phyloP scores from a whole-genome alignment of 2,329 filamentous ascomycete species.

The Neofusicoccum ribis region DNA sequence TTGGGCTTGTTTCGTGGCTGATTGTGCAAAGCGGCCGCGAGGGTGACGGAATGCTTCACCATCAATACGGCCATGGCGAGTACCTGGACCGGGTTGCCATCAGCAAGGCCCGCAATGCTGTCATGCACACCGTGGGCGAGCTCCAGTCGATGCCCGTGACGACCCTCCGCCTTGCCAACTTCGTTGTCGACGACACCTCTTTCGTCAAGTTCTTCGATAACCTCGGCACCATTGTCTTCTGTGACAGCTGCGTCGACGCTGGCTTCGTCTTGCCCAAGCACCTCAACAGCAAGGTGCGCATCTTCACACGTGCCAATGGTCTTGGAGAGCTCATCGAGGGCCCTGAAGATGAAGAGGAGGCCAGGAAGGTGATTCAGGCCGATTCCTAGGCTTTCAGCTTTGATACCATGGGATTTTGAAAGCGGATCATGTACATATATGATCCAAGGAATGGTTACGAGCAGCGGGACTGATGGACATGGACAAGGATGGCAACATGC shows the following conservation, averaged over 20 bases:
- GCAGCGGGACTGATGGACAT: not conserved
- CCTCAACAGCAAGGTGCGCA: not conserved
- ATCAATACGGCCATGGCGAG: slow-evolving; percentile 32
- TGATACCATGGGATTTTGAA: not conserved
- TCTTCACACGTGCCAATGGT: not conserved
- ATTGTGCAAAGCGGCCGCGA: slow-evolving; percentile 27
- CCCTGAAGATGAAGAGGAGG: not conserved
- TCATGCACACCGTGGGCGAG: slow-evolving; percentile 25
- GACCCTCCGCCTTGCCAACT: slow-evolving; percentile 34
- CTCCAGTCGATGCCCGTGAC: slow-evolving; percentile 13
- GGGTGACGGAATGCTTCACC: slow-evolving; percentile 32
- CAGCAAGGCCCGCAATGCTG: slow-evolving; percentile 32
- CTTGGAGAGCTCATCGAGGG: not conserved
- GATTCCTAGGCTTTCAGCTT: not conserved
- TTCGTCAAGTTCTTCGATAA: slow-evolving; percentile 23
- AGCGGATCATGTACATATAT: not conserved
- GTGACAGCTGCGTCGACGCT: slow-evolving; percentile 10
- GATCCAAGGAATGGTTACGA: not conserved
- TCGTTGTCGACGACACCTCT: slow-evolving; percentile 35
- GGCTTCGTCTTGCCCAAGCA: slow-evolving; percentile 10
- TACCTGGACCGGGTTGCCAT: slow-evolving; percentile 36
- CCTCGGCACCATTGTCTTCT: slow-evolving; percentile 1
- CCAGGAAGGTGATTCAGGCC: not conserved
- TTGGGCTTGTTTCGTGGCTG: not conserved
- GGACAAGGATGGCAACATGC: no score